Evolutionary conservation across 257 asterid species (phyloP).

Genomic region (Nemophila menziesii): DNA sequence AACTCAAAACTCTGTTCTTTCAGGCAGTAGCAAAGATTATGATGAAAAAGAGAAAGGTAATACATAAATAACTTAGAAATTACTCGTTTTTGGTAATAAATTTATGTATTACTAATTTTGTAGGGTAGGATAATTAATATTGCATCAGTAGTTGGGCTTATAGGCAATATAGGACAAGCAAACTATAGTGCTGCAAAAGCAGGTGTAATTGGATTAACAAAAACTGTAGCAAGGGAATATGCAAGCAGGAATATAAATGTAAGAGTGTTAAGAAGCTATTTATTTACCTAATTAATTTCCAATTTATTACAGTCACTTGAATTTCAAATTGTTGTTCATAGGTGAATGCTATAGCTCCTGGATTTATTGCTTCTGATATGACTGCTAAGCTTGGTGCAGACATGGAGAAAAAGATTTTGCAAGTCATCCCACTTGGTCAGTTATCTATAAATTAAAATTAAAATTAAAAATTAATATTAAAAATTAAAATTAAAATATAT

Average conservation of each 20-base stretch:
- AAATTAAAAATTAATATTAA: too few relatives aligned
- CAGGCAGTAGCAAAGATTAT: constrained; percentile 97
- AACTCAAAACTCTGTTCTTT: constrained; percentile 15
- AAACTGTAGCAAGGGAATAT: constrained; percentile 90
- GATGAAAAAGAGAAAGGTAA: constrained; percentile 99
- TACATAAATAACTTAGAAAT: constrained; percentile 3
- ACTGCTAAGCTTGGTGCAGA: constrained; percentile 70
- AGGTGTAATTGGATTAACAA: constrained; percentile 89
- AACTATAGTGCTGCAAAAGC: constrained; percentile 98
- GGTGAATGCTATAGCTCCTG: constrained; percentile 97
- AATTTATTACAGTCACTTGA: constrained; percentile 1
- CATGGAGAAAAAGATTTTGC: constrained; percentile 70
- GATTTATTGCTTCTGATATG: constrained; percentile 92
- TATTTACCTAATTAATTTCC: constrained; percentile 2
- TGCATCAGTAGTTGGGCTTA: constrained; percentile 90
- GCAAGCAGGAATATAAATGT: constrained; percentile 82
- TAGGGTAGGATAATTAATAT: constrained; percentile 94
- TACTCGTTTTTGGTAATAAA: background rate
- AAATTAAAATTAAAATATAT: too few relatives aligned
- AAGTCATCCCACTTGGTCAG: constrained; percentile 77
- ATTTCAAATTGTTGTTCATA: constrained; percentile 17
- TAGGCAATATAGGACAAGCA: constrained; percentile 93
- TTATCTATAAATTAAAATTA: constrained; percentile 6
- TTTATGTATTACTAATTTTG: constrained; percentile 10
- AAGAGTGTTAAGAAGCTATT: constrained; percentile 18